Evolutionary conservation across 2,329 filamentous ascomycete species (phyloP), one percentile per base, ranked within the genome.

Genomic region (Leptographium lundbergii): DNA sequence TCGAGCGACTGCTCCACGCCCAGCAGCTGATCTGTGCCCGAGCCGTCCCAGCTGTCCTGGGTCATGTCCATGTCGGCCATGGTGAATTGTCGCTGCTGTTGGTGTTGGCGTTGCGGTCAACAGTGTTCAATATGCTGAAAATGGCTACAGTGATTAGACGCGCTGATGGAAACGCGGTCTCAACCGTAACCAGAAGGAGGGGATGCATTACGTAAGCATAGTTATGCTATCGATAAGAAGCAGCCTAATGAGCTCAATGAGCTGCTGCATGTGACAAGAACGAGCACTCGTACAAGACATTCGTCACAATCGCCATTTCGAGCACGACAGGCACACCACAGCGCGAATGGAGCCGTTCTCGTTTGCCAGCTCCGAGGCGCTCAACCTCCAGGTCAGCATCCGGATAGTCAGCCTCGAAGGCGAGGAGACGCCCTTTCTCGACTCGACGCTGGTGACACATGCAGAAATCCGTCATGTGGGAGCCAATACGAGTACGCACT

Each of bases 291-390:
- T 34, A 34, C 32, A 34, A 29, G 27, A 29, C 27, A 29, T 29
- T 29, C 27, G 7, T 2, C 32, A 34, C 32, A 34, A 34, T 34
- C 32, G 32, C 32, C 32, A 9, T 34, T 34, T 34, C 32, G 32
- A 34, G 6, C 6, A 34, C 32, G 9, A 10, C 32, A 34, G 32
- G 7, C 27, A 29, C 27, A 29, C 27, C 4, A 29, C 27, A 29
- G 27, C 27, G 27, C 45, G 4, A 19, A 96, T 96, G 90, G 94
- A 99, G 74, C 87, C 91, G 57, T 96, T 96, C 73, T 95, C 91
- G 34, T 97, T 97, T 76, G 91, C 90, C 65, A 89, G 86, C 68
- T 96, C 94, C 61, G 87, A 90, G 64, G 85, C 89, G 71, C 79
- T 97, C 66, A 81, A 90, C 66, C 82, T 91, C 64, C 84, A 88